Percentiles rank a stretch among this genome's conserved stretches.
Evolutionary conservation across 106 monocot species (phyloP).

Genomic region (Chionographis japonica): DNA sequence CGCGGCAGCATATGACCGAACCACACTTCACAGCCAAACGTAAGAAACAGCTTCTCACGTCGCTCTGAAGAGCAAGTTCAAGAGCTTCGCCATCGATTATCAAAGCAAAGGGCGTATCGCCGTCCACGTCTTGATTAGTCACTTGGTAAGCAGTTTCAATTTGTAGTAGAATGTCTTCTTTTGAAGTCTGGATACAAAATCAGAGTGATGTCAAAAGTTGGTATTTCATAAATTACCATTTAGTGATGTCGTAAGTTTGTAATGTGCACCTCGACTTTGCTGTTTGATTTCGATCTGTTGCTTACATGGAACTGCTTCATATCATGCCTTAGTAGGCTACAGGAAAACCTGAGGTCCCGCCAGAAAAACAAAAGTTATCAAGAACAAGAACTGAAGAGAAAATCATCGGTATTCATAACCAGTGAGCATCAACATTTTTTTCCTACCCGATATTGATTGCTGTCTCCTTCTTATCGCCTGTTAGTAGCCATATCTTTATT

Average conservation of each 20-base stretch:
- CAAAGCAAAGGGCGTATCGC: constrained; percentile 2
- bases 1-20: constrained; percentile 13
- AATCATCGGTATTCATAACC: background rate
- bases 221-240: too few relatives aligned
- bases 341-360: constrained; percentile 1
- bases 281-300: background rate
- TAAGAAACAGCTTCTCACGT: constrained; percentile 1
- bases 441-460: constrained; percentile 27
- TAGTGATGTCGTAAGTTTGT: too few relatives aligned
- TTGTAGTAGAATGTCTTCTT: constrained; percentile 8
- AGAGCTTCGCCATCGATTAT: constrained; percentile 8
- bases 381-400: background rate
- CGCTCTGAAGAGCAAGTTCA: constrained; percentile 6
- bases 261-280: constrained; percentile 1
- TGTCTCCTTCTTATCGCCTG: constrained; percentile 36
- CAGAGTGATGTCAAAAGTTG: too few relatives aligned
- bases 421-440: background rate
- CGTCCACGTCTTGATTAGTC: background rate
- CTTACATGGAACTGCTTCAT: constrained; percentile 23
- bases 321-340: constrained; percentile 12
- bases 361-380: too few relatives aligned
- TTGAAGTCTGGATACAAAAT: background rate
- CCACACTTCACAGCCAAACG: constrained; percentile 8
- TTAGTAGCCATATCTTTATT: constrained; percentile 24
- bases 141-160: background rate